Evolutionary conservation across 345 rosid genomes (phyloP), one percentile per base, ranked within the genome.

Genomic region (Eucalyptus cloeziana): DNA sequence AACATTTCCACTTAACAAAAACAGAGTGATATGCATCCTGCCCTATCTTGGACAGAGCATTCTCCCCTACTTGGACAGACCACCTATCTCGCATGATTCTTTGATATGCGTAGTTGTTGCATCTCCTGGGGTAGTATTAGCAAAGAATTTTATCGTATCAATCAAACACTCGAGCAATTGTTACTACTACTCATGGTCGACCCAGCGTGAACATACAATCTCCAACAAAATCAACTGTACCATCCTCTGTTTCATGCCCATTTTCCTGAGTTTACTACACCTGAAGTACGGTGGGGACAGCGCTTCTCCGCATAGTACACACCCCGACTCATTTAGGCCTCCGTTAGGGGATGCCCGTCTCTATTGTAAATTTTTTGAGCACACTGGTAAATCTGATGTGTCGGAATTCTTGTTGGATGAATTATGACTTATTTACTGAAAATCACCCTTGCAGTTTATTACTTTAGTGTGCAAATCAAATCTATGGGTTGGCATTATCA

Each of bases 131-230:
- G 76, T 64, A n/a, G 21, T 7, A 64, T n/a, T 0, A 64, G 21
- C 40, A 64, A n/a, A 64, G 40, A n/a, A 14, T n/a, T n/a, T 0
- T 0, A 0, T 0, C 76, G 3, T 64, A 64, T 64, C 21, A 8
- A 64, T 64, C 64, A 10, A 33, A 15, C 21, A n/a, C 76, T 64
- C 19, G 17, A n/a, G 9, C 40, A 14, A n/a, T n/a, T n/a, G n/a
- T 64, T 14, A n/a, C 76, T 2, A 0, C 0, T 12, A 14, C 76
- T 64, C 21, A n/a, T 4, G 37, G 10, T 64, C 5, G 5, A 64
- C 21, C 37, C 76, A 64, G 76, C 2, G 6, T 2, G 19, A 64
- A 64, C 5, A 9, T n/a, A n/a, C 76, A n/a, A 7, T 64, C 17
- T 64, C 37, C 76, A n/a, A 7, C 19, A 64, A n/a, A 64, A 14